Percentiles rank a stretch among this genome's conserved stretches.
Evolutionary conservation across 2,329 filamentous ascomycete species (phyloP).

Genomic region (Cercospora zeina): DNA sequence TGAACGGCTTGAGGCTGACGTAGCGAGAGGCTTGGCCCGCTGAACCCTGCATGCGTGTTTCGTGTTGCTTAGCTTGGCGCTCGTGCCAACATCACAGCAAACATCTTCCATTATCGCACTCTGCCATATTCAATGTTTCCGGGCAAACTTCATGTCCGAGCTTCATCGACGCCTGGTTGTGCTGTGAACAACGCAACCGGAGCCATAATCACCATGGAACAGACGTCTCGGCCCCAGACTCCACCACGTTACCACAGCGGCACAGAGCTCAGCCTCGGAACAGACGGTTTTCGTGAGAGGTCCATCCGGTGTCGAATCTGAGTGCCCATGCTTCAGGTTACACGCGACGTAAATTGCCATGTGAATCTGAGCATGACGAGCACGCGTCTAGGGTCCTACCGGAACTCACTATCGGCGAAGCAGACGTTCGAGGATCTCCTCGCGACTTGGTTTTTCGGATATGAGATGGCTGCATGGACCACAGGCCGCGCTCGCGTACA

Average conservation of each 20-base stretch:
- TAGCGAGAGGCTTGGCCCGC: slow-evolving; percentile 1
- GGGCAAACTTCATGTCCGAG: not conserved
- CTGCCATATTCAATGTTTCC: not conserved
- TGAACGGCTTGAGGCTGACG: slow-evolving; percentile 6
- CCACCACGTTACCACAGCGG: not conserved
- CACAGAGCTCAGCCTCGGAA: not conserved
- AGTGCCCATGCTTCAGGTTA: not conserved
- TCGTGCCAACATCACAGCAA: not conserved
- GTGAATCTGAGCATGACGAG: not conserved
- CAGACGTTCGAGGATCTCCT: not conserved
- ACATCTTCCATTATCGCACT: not conserved
- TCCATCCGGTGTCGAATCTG: not conserved
- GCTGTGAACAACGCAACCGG: not conserved
- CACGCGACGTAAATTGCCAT: not conserved
- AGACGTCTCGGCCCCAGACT: not conserved
- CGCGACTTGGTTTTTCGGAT: not conserved
- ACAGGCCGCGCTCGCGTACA: too few relatives aligned
- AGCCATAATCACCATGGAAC: not conserved
- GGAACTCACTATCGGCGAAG: not conserved
- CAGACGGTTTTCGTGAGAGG: not conserved
- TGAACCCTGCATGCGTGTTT: slow-evolving; percentile 1
- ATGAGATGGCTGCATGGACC: too few relatives aligned
- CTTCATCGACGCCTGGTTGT: not conserved
- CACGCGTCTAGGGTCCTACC: not conserved
- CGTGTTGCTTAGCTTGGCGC: not conserved